A percentile compares a stretch with the other conserved stretches of the same genome.
These are phyloP conservation scores for Kazachstania martiniae DNA, from an alignment of 805 yeast genomes.

Conservation along the genomic window DNA sequence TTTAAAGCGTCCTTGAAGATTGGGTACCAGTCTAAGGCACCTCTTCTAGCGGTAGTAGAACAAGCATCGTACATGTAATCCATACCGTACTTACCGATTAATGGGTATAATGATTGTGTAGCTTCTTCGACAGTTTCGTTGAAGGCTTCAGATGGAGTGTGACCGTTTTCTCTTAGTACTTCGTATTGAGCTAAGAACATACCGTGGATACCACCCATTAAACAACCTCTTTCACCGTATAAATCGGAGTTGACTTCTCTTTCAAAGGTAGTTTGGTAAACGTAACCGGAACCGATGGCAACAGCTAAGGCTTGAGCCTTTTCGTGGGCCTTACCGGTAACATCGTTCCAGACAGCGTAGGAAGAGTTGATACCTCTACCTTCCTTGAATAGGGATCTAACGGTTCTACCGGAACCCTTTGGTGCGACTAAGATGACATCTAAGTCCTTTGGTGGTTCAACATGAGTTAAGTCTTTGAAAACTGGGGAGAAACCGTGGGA, in stretches of 20 bases:
- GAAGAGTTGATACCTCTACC: constrained; percentile 99
- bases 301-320: constrained; percentile 97
- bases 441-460: constrained; percentile 86
- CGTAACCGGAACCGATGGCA: constrained; percentile 99
- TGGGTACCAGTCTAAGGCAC: constrained; percentile 99
- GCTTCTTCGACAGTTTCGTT: constrained; percentile 99
- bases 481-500: constrained; percentile 99
- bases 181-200: constrained; percentile 99
- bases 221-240: constrained; percentile 99
- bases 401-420: constrained; percentile 99
- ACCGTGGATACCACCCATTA: constrained; percentile 99
- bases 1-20: constrained; percentile 96
- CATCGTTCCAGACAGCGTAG: constrained; percentile 99
- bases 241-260: constrained; percentile 98
- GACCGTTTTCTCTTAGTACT: constrained; percentile 98
- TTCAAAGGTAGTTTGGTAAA: constrained; percentile 98
- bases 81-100: constrained; percentile 99
- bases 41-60: constrained; percentile 99
- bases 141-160: constrained; percentile 99
- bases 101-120: constrained; percentile 97
- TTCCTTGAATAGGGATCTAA: constrained; percentile 97
- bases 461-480: constrained; percentile 94
- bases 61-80: constrained; percentile 99
- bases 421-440: constrained; percentile 99
- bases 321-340: constrained; percentile 98